Evolutionary conservation across 2,329 filamentous ascomycete species (phyloP).

Genomic region (Capronia coronata): DNA sequence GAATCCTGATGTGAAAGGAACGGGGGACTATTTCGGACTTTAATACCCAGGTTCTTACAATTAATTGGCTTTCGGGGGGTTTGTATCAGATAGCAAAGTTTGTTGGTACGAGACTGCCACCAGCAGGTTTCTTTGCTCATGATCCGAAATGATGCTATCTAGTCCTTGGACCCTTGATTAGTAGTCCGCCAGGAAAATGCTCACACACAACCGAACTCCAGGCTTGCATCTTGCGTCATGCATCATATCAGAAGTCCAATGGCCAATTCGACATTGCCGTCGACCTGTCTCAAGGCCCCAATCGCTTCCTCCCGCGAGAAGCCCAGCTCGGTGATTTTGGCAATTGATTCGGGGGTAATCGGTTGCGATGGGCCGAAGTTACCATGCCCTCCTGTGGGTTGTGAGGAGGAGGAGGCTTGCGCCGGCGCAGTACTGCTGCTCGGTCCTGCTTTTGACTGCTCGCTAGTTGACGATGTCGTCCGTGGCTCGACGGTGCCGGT

Average conservation of each 20-base stretch:
- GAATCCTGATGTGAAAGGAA: no score
- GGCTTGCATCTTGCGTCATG: neutral
- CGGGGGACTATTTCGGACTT: no score
- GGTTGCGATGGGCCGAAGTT: slow-evolving; percentile 31
- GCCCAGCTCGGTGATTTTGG: slow-evolving; percentile 69
- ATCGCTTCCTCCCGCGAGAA: slow-evolving; percentile 71
- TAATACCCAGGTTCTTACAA: no score
- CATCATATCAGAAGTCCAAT: slow-evolving; percentile 59
- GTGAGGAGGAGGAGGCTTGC: slow-evolving; percentile 23
- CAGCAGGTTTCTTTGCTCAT: no score
- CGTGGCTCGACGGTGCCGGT: slow-evolving; percentile 57
- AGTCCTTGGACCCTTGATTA: no score
- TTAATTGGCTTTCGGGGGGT: no score
- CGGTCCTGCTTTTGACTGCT: slow-evolving; percentile 2
- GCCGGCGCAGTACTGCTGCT: slow-evolving; percentile 20
- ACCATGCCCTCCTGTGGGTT: slow-evolving; percentile 21
- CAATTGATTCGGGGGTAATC: slow-evolving; percentile 59
- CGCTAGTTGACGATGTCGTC: slow-evolving; percentile 2
- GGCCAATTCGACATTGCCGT: slow-evolving; percentile 82
- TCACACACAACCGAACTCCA: neutral
- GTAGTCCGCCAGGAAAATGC: neutral
- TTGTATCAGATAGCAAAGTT: no score
- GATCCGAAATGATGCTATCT: no score
- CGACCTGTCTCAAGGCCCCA: slow-evolving; percentile 71
- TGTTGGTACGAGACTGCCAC: no score